A percentile compares a stretch with the other conserved stretches of the same genome.
phyloP scores from a whole-genome alignment of 305 asterid genomes.

The Coffea humblotiana region DNA sequence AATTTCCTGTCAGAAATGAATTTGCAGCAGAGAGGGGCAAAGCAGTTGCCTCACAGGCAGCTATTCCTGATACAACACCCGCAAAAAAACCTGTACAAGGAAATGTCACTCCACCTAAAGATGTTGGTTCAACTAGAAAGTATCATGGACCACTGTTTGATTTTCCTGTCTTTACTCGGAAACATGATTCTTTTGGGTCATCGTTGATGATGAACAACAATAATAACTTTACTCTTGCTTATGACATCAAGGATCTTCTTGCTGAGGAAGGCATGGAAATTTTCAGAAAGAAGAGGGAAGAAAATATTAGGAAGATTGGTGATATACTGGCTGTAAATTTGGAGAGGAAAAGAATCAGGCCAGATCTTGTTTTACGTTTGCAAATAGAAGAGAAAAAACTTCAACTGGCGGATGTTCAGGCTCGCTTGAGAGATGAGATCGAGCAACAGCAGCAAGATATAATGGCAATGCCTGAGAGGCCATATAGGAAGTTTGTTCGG shows the following conservation, averaged over 20 bases:
- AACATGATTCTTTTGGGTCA: constrained; percentile 80
- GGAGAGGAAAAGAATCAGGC: constrained; percentile 93
- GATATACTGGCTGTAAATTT: constrained; percentile 66
- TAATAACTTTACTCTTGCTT: constrained; percentile 69
- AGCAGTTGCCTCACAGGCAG: constrained; percentile 54
- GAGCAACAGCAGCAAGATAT: constrained; percentile 95
- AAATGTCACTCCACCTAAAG: constrained; percentile 65
- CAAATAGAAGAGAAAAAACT: constrained; percentile 97
- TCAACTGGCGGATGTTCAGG: constrained; percentile 85
- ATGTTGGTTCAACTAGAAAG: constrained; percentile 69
- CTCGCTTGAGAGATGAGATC: constrained; percentile 88
- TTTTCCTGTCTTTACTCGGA: constrained; percentile 93
- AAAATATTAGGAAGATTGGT: constrained; percentile 31
- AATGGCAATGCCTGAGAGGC: constrained; percentile 99
- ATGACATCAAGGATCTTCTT: constrained; percentile 44
- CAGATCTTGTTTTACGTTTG: constrained; percentile 82
- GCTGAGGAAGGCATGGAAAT: constrained; percentile 33
- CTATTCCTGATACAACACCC: constrained; percentile 58
- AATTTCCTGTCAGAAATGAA: constrained; percentile 57
- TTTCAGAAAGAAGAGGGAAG: constrained; percentile 30
- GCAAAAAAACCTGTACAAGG: constrained; percentile 65
- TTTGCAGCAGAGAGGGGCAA: constrained; percentile 72
- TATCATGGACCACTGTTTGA: constrained; percentile 98
- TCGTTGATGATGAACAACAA: constrained; percentile 70
- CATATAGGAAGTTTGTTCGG: constrained; percentile 89